Conservation (phyloP, 768 basidiomycete genomes). For the Clitopilus hobsonii region DNA sequence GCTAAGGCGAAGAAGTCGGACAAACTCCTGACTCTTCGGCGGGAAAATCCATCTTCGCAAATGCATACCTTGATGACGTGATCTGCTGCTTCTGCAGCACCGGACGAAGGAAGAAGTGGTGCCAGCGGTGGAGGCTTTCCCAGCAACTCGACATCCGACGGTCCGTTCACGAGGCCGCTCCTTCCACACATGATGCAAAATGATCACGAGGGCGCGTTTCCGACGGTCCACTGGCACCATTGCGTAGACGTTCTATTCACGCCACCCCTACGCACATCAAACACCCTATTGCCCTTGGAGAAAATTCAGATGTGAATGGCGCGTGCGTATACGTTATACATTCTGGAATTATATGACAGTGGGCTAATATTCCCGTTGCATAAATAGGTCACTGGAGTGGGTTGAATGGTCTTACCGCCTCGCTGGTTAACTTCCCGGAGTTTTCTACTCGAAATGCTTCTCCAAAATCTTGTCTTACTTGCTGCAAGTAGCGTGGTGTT, state of each 20-base stretch:
- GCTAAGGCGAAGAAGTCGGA: no score
- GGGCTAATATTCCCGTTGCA: not conserved
- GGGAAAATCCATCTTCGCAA: no score
- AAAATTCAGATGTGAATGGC: not conserved
- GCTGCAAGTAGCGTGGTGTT: not conserved
- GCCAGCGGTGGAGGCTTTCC: no score
- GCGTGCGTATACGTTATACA: not conserved
- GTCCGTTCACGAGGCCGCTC: not conserved
- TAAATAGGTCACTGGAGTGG: not conserved
- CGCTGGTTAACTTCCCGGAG: not conserved
- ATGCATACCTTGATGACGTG: no score
- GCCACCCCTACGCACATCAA: not conserved
- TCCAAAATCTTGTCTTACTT: not conserved
- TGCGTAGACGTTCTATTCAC: not conserved
- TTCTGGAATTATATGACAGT: not conserved
- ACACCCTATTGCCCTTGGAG: not conserved
- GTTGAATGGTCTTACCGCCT: not conserved
- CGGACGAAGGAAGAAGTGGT: no score
- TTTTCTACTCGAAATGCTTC: not conserved
- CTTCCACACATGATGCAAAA: not conserved
- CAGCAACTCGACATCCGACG: not conserved
- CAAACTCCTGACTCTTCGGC: no score
- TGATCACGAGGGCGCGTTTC: not conserved
- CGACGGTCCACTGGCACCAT: no score
- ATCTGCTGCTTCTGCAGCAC: no score